Conservation (phyloP, 306 rosid species). For the Fragaria ananassa region DNA sequence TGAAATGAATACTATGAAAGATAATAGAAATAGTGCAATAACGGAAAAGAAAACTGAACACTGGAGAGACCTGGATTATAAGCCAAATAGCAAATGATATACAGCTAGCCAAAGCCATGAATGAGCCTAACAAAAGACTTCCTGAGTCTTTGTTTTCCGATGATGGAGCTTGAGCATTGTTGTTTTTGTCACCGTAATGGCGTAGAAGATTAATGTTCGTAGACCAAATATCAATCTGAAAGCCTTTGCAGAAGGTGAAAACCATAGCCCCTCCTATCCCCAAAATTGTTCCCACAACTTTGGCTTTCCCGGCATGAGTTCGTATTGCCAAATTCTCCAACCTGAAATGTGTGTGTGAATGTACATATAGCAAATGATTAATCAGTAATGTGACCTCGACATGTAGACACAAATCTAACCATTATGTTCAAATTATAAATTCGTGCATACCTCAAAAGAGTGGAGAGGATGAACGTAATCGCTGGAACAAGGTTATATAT, state of each 20-base stretch:
- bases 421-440: not conserved
- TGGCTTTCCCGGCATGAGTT: conserved; percentile 10
- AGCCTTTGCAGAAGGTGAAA: conserved; percentile 22
- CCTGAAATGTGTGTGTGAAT: not conserved
- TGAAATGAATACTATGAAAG: not conserved
- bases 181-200: too few relatives aligned
- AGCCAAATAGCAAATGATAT: conserved; percentile 15
- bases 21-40: not conserved
- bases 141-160: not conserved
- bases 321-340: conserved; percentile 10
- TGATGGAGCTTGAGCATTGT: not conserved
- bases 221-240: conserved; percentile 4
- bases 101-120: conserved; percentile 4
- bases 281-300: conserved; percentile 12
- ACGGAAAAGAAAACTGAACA: not conserved
- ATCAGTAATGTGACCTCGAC: not conserved
- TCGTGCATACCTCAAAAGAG: conserved; percentile 5
- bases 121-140: not conserved
- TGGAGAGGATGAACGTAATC: conserved; percentile 12
- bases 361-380: not conserved
- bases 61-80: conserved; percentile 14
- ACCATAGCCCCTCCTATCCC: conserved; percentile 28
- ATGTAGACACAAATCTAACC: not conserved
- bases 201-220: not conserved
- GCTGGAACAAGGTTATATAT: conserved; percentile 16